phyloP scores from a whole-genome alignment of 2,329 filamentous ascomycete species.

The Aspergillus pseudoglaucus region DNA sequence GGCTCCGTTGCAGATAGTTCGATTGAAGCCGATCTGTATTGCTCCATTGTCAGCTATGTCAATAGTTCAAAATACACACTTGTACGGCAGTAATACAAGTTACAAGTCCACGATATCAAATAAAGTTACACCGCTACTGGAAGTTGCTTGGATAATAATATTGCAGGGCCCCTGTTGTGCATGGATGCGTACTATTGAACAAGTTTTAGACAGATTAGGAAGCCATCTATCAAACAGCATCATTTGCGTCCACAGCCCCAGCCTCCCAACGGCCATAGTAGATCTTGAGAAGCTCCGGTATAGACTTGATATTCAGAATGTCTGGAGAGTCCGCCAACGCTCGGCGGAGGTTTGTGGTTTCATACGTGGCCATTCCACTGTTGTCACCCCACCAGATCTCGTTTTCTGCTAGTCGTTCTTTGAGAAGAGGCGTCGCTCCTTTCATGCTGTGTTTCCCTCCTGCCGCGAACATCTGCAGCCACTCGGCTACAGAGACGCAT shows the following conservation, averaged over 20 bases:
- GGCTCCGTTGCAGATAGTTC: too few relatives aligned
- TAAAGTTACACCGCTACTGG: too few relatives aligned
- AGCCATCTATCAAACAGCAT: background rate
- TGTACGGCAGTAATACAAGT: too few relatives aligned
- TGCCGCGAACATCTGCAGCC: slow-evolving; percentile 1
- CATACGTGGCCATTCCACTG: slow-evolving; percentile 2
- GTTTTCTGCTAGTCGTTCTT: background rate
- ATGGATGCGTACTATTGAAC: too few relatives aligned
- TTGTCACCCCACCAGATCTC: slow-evolving; percentile 4
- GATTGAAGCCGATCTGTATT: too few relatives aligned
- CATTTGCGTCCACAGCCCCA: background rate
- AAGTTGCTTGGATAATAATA: too few relatives aligned
- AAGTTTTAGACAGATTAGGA: too few relatives aligned
- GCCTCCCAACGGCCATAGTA: slow-evolving; percentile 5
- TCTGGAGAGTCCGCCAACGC: slow-evolving; percentile 4
- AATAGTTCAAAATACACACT: too few relatives aligned
- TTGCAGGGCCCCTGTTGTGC: too few relatives aligned
- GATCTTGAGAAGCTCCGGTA: slow-evolving; percentile 2
- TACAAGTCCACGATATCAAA: too few relatives aligned
- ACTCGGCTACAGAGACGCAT: slow-evolving; percentile 1
- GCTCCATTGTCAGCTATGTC: too few relatives aligned
- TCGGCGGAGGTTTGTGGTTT: slow-evolving; percentile 3
- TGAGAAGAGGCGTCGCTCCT: background rate
- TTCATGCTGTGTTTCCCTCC: background rate
- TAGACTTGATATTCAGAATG: slow-evolving; percentile 1